Evolutionary conservation across 495 filamentous ascomycete genomes (phyloP), one percentile per base, ranked within the genome.

Genomic region (Achaetomiella virescens): DNA sequence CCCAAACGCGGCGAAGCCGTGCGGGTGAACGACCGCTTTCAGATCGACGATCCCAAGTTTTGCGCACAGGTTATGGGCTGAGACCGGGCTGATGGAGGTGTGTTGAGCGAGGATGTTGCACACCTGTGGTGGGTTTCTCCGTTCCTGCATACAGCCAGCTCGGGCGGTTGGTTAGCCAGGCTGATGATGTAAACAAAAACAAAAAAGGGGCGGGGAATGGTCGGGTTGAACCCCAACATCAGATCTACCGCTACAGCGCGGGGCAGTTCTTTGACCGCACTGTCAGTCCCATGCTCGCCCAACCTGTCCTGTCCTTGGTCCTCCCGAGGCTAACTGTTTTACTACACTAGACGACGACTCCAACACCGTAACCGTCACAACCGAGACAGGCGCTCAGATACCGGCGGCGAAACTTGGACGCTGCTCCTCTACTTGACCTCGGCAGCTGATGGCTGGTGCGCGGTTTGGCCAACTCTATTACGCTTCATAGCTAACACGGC

Each of bases 211-310:
- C 43, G 92, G 91, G 17, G 79, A 90, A 25, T 86, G 2, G 70
- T 93, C n/a, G 92, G 91, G 2, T 71, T 97, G 58, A 96, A 93
- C 73, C 81, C 87, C 6, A 93, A 93, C 63, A 95, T 96, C 45
- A 74, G 25, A 82, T 97, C 20, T 97, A 97, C 74, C 83, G 91
- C n/a, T 97, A 97, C 65, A 76, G 75, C 14, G 81, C 84, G 49
- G 90, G 90, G 0, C 89, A 96, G 66, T 96, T 91, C 62, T 97
- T 95, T 66, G 89, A 85, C 61, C 87, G 53, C 90, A 96, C 70
- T 93, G 88, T 90, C 78, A 54, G 84, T 81, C 1, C 11, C 7
- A 18, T 31, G 14, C 14, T 21, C 2, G 9, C 10, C 14, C 27
- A 24, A n/a, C 14, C n/a, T n/a, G n/a, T n/a, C n/a, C n/a, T n/a